Conservation (phyloP, 305 asterid species). For the Salvia sclarea region DNA sequence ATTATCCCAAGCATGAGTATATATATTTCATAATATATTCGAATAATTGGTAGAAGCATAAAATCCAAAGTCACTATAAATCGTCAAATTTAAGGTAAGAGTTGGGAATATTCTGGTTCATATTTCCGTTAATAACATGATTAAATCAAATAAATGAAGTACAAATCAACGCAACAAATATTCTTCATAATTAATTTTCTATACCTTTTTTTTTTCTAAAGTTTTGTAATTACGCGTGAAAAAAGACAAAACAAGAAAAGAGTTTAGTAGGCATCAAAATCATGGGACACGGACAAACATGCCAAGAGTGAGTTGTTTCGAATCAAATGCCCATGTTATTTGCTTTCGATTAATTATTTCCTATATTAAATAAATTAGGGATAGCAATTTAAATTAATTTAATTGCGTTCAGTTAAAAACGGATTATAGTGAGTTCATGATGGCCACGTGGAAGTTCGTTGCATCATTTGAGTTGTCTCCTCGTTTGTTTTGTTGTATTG, state of each 20-base stretch:
- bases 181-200: background rate
- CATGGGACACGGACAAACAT: conserved; percentile 25
- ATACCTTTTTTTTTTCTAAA: too few relatives aligned
- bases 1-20: too few relatives aligned
- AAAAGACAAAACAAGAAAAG: background rate
- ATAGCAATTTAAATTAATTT: background rate
- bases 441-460: conserved; percentile 44
- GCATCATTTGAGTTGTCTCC: conserved; percentile 34
- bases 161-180: background rate
- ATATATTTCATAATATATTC: background rate
- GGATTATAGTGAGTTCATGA: conserved; percentile 33
- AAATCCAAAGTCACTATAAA: too few relatives aligned
- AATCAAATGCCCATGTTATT: conserved; percentile 9
- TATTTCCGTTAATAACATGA: background rate
- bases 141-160: background rate
- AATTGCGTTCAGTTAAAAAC: conserved; percentile 4
- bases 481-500: conserved; percentile 27
- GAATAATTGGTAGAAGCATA: background rate
- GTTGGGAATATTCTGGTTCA: too few relatives aligned
- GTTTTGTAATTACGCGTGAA: background rate
- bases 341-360: background rate
- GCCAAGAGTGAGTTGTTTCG: conserved; percentile 25
- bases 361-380: background rate
- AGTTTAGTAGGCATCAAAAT: background rate
- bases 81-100: too few relatives aligned